These are phyloP conservation scores for Rhodomyrtus psidioides DNA, from an alignment of 441 rosid species.

Conservation along the genomic window DNA sequence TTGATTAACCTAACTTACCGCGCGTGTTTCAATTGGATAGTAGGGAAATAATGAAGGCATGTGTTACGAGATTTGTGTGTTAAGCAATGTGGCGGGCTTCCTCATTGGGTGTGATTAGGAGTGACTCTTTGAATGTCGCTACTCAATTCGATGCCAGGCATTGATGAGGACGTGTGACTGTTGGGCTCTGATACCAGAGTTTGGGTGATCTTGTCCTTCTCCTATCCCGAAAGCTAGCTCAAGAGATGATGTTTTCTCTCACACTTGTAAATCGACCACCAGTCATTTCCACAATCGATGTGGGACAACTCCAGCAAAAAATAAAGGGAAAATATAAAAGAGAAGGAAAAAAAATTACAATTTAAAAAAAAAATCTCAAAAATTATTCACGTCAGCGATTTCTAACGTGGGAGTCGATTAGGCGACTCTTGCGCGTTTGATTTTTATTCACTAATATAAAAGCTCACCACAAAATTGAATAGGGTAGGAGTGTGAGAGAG, in stretches of 20 bases:
- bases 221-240: too few relatives aligned
- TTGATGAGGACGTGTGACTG: too few relatives aligned
- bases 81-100: neutral
- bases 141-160: neutral
- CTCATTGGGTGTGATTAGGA: neutral
- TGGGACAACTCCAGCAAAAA: neutral
- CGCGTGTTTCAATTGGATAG: neutral
- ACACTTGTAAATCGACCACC: too few relatives aligned
- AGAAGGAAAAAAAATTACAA: neutral
- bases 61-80: neutral
- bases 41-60: neutral
- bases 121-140: neutral
- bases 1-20: neutral
- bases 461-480: neutral
- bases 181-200: too few relatives aligned
- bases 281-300: too few relatives aligned
- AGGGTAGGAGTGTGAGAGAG: neutral
- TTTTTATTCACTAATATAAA: neutral
- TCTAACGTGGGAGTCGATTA: neutral
- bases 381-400: accelerated
- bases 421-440: conserved; percentile 1
- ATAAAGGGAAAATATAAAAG: neutral
- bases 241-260: too few relatives aligned
- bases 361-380: neutral
- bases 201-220: too few relatives aligned